Evolutionary conservation across 2,329 filamentous ascomycete genomes (phyloP).

Genomic region (Alternaria novae-zelandiae): DNA sequence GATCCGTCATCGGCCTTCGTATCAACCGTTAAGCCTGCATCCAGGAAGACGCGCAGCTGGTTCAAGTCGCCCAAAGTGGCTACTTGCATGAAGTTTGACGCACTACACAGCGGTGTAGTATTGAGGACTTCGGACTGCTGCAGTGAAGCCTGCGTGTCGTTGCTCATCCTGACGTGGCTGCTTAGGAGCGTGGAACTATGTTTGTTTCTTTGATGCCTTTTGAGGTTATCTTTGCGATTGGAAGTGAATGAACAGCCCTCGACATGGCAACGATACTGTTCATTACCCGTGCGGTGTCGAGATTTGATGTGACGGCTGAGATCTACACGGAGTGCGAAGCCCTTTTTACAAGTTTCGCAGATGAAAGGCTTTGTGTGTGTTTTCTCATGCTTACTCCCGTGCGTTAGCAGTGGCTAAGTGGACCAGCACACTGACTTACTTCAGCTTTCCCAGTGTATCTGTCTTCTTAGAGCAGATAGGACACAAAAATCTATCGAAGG

Average conservation of each 20-base stretch:
- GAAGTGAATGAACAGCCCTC: not conserved
- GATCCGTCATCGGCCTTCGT: conserved; percentile 4
- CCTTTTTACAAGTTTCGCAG: conserved; percentile 1
- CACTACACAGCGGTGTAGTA: not conserved
- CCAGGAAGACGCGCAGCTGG: too few species aligned
- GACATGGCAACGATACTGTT: not conserved
- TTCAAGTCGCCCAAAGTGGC: too few species aligned
- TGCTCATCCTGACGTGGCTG: too few species aligned
- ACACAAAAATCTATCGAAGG: not conserved
- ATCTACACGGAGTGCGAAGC: conserved; percentile 11
- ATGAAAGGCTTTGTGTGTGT: conserved; percentile 9
- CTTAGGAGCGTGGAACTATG: too few species aligned
- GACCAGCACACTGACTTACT: not conserved
- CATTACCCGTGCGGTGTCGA: conserved; percentile 10
- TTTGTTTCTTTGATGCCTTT: not conserved
- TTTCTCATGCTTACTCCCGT: conserved; percentile 10
- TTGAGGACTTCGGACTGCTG: too few species aligned
- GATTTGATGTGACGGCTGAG: conserved; percentile 7
- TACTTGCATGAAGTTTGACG: conserved; percentile 2
- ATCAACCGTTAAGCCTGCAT: not conserved
- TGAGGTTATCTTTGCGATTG: conserved; percentile 16
- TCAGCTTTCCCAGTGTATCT: not conserved
- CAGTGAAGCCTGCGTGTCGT: too few species aligned
- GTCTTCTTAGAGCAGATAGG: not conserved
- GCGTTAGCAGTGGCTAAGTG: not conserved